phyloP scores from a whole-genome alignment of 2,329 filamentous ascomycete species.

The Colletotrichum lentis region DNA sequence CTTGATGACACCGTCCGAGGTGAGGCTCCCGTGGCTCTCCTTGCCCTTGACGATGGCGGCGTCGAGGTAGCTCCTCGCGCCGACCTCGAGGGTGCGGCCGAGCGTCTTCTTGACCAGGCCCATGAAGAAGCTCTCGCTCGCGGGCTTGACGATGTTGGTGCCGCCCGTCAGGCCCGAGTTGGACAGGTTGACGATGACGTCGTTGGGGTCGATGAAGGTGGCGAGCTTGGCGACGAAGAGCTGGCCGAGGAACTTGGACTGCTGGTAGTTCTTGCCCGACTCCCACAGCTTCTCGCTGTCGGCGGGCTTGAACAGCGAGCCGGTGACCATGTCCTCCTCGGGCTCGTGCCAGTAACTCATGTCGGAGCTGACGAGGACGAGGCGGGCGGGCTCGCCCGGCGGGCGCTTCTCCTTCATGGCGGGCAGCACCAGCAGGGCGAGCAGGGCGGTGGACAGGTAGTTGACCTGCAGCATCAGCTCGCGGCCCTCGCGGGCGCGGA shows the following conservation, averaged over 20 bases:
- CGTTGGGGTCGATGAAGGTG: slow-evolving; percentile 49
- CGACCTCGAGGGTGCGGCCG: slow-evolving; percentile 48
- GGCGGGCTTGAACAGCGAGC: slow-evolving; percentile 43
- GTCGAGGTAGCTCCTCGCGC: slow-evolving; percentile 57
- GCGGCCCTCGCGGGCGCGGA: slow-evolving; percentile 38
- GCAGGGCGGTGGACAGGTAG: slow-evolving; percentile 43
- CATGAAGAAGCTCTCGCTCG: slow-evolving; percentile 37
- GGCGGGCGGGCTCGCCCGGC: slow-evolving; percentile 38
- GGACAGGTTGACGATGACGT: slow-evolving; percentile 56
- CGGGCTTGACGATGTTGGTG: slow-evolving; percentile 50
- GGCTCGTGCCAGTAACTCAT: slow-evolving; percentile 39
- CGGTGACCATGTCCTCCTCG: slow-evolving; percentile 40
- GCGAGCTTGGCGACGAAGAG: slow-evolving; percentile 50
- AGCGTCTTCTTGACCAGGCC: slow-evolving; percentile 40
- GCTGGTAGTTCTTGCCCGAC: slow-evolving; percentile 41
- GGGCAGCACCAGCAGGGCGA: slow-evolving; percentile 40
- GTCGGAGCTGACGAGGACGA: slow-evolving; percentile 48
- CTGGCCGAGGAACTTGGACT: slow-evolving; percentile 46
- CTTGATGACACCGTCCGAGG: slow-evolving; percentile 56
- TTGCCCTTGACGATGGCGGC: slow-evolving; percentile 54
- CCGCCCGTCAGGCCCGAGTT: slow-evolving; percentile 56
- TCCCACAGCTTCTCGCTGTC: slow-evolving; percentile 44
- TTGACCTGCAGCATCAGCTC: slow-evolving; percentile 44
- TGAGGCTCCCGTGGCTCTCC: slow-evolving; percentile 58
- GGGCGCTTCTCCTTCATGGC: slow-evolving; percentile 39